Base-by-base conservation (phyloP, 2,329 filamentous ascomycete species). In the Thermothelomyces thermophilus region DNA sequence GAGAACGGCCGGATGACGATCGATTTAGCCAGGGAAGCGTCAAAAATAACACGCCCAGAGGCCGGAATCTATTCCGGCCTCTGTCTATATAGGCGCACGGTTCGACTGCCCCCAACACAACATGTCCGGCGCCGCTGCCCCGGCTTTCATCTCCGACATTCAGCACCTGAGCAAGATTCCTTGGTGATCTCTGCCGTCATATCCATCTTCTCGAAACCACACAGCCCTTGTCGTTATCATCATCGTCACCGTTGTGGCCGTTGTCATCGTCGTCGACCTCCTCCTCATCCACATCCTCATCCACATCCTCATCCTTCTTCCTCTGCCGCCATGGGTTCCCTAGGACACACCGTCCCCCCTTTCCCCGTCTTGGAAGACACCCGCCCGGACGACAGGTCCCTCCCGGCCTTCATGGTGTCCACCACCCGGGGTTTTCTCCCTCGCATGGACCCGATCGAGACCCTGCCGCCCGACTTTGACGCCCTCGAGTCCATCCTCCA, bases 391-490 rank as follows among this genome's bases (percentile, higher is more conserved):
- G 81, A 87, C 66, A 76, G 64, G 48, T 76, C 80, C 37, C 71
- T 87, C 24, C 83, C 83, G 5, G 80, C 85, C 59, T 90, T 90
- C 72, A 87, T 88, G 80, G 85, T 90, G 34, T 88, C 85, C 39
- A 87, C 81, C 19, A 78, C 80, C 3, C 75, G 84, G 51, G 86
- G 86, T 45, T 91, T 90, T 66, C 74, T 91, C 30, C 86, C 86
- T 11, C 79, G 86, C 13, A 74, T 75, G 64, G 73, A 84, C 55
- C 82, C 82, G 39, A 69, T 83, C 58, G 70, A 73, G 43, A 66
- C 73, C 9, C 79, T 95, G 0, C 90, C 90, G 17, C 58, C 74
- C 13, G 85, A 85, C 64, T 96, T 95, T 64, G 76, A 81, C 31
- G 70, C 79, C 3, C 74, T 95, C 30, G 82, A 87, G 66, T 80